Base-by-base conservation (phyloP, 2,329 filamentous ascomycete species). In the Byssothecium circinans region DNA sequence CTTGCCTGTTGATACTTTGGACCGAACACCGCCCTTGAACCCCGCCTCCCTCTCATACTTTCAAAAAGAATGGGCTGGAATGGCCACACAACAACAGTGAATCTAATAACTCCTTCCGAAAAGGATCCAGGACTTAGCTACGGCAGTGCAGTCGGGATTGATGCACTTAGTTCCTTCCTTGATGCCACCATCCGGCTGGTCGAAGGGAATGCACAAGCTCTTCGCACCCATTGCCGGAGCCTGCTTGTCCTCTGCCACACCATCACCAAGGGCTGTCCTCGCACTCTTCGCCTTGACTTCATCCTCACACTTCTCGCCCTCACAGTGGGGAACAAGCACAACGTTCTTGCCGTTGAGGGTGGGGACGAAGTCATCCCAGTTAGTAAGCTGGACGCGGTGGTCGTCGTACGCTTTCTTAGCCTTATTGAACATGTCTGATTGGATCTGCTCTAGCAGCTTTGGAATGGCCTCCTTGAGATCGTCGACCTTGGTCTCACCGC, bases 241-340 rank as follows among this genome's bases (percentile, higher is more conserved):
- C 58, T 82, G 82, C 62, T 86, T 79, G 81, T 95, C 84, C 78
- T 92, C 72, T 74, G 83, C 72, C 71, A 85, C 84, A 78, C 88
- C 87, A 77, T 75, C 74, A 22, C 76, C 83, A 45, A 84, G 79
- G 48, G 85, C 85, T 60, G 85, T 88, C 56, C 87, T 86, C 35
- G 88, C 89, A 54, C 89, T 95, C 68, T 91, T 80, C 47, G 95
- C 90, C 82, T 97, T 97, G 77, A 97, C 90, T 71, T 89, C 84
- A 63, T 96, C 92, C 75, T 96, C 92, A 67, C 92, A 97, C 69
- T 88, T 84, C 50, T 83, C 83, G 11, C 83, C 87, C 53, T 91
- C 78, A 70, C 95, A 99, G 78, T 90, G 88, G 43, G 92, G 92
- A 57, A 97, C 95, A 50, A 97, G 78, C 35, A 95, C 86, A 35